Evolutionary conservation across 495 filamentous ascomycete species (phyloP), one percentile per base, ranked within the genome.

Genomic region (Trichoderma orchidacearum): DNA sequence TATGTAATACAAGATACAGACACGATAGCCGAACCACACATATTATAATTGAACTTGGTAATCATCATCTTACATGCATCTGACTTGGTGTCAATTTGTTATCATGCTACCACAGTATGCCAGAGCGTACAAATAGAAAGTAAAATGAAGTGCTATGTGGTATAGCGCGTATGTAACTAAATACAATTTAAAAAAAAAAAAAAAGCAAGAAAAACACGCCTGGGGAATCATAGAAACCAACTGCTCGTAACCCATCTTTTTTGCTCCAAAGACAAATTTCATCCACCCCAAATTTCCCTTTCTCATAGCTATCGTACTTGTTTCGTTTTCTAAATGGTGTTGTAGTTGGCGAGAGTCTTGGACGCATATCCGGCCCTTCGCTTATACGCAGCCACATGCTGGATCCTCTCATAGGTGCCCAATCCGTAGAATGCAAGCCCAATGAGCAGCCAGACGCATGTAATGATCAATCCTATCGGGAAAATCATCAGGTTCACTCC

Each of bases 381-480:
- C 57, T 79, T 65, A 62, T 84, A 88, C 52, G 76, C 68, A 23
- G 85, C 80, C 31, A 83, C 62, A 64, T 83, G 86, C 65, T 79
- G 76, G 53, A 84, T 80, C 35, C 85, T 72, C 56, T 76, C 76
- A 34, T 83, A 65, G 0, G 81, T 85, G 36, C 86, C 86, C 36
- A 72, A 79, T 2, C 72, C 82, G 52, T 87, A 81, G 29, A 75
- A 77, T 0, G 62, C 63, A 25, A 82, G 34, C 18, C 82, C 79
- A 2, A 85, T 30, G 0, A 76, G 56, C 0, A 78, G 62, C 81
- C 87, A 91, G 21, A 77, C 61, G 45, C 77, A 70, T 9, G 81
- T 87, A 56, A 90, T 71, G 60, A 88, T 69, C 7, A 85, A 66
- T 8, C 86, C 85, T 18, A 82, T 68, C 0, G 87, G 86, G 67